These are phyloP conservation scores for Zymoseptoria tritici DNA, from an alignment of 2,329 filamentous ascomycete species.

Conservation along the genomic window DNA sequence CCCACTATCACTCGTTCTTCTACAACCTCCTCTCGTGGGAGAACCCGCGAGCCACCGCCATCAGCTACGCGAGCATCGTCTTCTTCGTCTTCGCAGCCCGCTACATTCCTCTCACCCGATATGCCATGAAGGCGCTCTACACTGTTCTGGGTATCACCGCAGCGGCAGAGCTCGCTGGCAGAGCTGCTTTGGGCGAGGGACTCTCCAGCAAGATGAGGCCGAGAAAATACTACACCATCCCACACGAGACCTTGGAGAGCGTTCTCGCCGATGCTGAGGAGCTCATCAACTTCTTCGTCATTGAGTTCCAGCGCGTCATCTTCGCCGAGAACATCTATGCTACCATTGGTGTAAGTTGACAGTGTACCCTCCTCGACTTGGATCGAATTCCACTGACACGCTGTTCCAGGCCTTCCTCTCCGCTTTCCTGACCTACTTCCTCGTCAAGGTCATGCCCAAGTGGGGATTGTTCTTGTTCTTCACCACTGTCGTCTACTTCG, in stretches of 20 bases:
- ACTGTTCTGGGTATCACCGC: conserved; percentile 53
- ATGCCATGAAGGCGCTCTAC: conserved; percentile 54
- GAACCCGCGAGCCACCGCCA: conserved; percentile 56
- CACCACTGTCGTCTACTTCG: conserved; percentile 50
- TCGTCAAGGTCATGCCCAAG: conserved; percentile 58
- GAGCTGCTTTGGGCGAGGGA: conserved; percentile 49
- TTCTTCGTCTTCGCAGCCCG: conserved; percentile 55
- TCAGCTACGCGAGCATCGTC: conserved; percentile 51
- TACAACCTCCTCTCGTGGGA: conserved; percentile 61
- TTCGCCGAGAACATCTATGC: conserved; percentile 59
- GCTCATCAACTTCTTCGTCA: conserved; percentile 61
- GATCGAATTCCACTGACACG: conserved; percentile 14
- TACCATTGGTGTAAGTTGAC: conserved; percentile 49
- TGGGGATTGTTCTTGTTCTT: conserved; percentile 56
- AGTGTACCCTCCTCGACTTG: background rate
- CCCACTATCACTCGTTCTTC: conserved; percentile 60
- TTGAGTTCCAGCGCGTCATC: conserved; percentile 59
- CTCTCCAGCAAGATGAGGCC: conserved; percentile 55
- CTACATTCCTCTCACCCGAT: conserved; percentile 56
- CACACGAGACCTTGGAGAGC: conserved; percentile 55
- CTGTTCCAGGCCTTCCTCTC: conserved; percentile 49
- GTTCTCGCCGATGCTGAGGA: conserved; percentile 56
- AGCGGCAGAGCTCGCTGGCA: conserved; percentile 50
- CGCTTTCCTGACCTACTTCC: conserved; percentile 54
- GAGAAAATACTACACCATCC: conserved; percentile 58